These are phyloP conservation scores for Nemania abortiva DNA, from an alignment of 2,329 filamentous ascomycete genomes.

Conservation along the genomic window DNA sequence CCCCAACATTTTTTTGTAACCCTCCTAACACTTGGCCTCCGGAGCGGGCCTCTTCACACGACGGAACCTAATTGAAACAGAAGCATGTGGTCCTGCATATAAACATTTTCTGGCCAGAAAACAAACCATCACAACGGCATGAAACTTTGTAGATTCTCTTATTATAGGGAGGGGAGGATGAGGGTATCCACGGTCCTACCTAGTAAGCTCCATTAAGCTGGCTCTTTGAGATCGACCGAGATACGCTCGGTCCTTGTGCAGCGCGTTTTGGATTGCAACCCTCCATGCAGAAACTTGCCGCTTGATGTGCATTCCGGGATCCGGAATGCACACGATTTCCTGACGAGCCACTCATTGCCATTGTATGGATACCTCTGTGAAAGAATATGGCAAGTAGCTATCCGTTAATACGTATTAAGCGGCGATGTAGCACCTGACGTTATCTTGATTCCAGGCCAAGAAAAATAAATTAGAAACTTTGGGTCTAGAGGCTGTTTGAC, in stretches of 20 bases:
- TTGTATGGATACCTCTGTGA: conserved; percentile 10
- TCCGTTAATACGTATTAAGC: conserved; percentile 17
- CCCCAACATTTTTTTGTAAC: conserved; percentile 24
- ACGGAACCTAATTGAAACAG: conserved; percentile 25
- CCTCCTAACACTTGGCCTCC: conserved; percentile 40
- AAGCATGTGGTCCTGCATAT: conserved; percentile 30
- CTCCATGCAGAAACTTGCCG: conserved; percentile 21
- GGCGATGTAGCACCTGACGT: conserved; percentile 28
- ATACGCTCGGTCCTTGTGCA: conserved; percentile 21
- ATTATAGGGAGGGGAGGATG: conserved; percentile 24
- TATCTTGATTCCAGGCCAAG: conserved; percentile 6
- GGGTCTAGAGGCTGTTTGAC: conserved; percentile 9
- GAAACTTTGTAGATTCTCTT: conserved; percentile 25
- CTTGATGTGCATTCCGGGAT: conserved; percentile 22
- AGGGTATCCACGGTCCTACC: conserved; percentile 27
- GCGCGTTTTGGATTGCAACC: conserved; percentile 24
- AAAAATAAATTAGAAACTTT: conserved; percentile 7
- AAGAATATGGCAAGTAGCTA: conserved; percentile 12
- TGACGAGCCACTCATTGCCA: conserved; percentile 13
- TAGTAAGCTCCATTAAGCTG: conserved; percentile 18
- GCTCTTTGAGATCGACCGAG: conserved; percentile 23
- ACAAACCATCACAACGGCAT: conserved; percentile 13
- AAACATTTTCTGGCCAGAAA: conserved; percentile 32
- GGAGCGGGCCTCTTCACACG: conserved; percentile 39
- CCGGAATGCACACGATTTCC: conserved; percentile 18